Evolutionary conservation across 805 yeast genomes (phyloP), one percentile per base, ranked within the genome.

Genomic region (Pichia paraexigua): DNA sequence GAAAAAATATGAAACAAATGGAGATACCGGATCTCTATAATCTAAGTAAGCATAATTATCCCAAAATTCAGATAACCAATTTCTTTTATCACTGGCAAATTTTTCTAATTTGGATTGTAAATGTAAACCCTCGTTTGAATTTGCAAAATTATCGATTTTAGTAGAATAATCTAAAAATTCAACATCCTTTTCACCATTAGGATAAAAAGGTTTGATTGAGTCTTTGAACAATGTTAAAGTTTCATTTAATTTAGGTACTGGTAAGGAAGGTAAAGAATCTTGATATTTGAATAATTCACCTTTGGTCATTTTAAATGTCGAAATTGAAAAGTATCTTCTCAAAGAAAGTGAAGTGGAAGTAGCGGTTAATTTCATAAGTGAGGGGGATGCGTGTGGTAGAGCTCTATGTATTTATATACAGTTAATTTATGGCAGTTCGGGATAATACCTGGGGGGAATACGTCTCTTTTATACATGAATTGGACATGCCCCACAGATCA

Each of bases 21-120:
- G 97, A 27, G 87, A 87, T n/a, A 92, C 87, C 0, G 98, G 96
- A 68, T 89, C 98, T 58, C 94, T 78, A 71, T 89, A 91, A 41
- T 85, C 82, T 73, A 92, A 74, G 70, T 92, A 92, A 21, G 97
- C 96, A 59, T 86, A 87, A 61, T 87, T 85, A 67, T 92, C 96
- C 99, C 99, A 92, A 77, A 85, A 89, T 54, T 80, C 84, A 45
- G 86, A 79, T 61, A 92, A 75, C 99, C 99, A 92, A 68, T 92
- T 92, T 64, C 89, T 83, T 51, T 70, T 73, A 49, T 63, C 70
- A 30, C 69, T 60, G 28, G 92, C 83, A 58, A 80, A 79, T 25
- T 75, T 71, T 39, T 67, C 63, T 49, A 92, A 75, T 54, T 91
- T 77, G 51, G 72, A 57, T 65, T 92, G 98, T 55, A 92, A 76